Evolutionary conservation across 352 stramenopile genomes (phyloP), one percentile per base, ranked within the genome.

Genomic region (Globisporangium sylvaticum): DNA sequence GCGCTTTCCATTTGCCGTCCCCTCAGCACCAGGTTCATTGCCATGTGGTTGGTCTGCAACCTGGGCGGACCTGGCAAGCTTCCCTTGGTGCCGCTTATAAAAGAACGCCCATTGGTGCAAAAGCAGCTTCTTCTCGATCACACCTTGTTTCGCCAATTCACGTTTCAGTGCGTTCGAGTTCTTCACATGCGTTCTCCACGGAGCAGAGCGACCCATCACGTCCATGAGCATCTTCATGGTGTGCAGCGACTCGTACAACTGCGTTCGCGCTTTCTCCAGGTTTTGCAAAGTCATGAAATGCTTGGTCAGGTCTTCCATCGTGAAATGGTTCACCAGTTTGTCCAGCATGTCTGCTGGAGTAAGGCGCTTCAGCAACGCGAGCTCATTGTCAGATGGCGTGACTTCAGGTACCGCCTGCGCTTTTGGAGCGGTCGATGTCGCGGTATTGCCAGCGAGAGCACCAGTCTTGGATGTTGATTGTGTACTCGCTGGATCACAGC

Each of bases 141-240:
- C 70, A 6, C 70, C 42, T 64, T 93, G 83, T 55, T 79, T 83
- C 0, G 62, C 64, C 34, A 88, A 71, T 57, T 93, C 83, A 4
- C 65, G 59, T 62, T 90, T 91, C 10, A 93, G 62, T 14, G 67
- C 73, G 39, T 93, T 91, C 0, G 76, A 87, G 42, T 90, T 74
- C 52, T 87, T 78, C 0, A 93, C 71, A 8, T 91, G 84, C 4
- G 69, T 74, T 15, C 84, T 80, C 83, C 84, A 93, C 7, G 74
- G 83, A 0, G 75, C 83, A 29, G 79, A 77, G 42, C 74, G 81
- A 5, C 84, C 80, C 24, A 93, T 69, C 42, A 86, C 68, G 5
- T 77, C 80, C 78, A 91, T 88, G n/a, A 82, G 67, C 48, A 70
- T 65, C 39, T 78, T 78, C 70, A 86, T 89, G 6, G 60, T 58